Evolutionary conservation across 805 yeast species (phyloP).

Genomic region (Lipomyces sp.): DNA sequence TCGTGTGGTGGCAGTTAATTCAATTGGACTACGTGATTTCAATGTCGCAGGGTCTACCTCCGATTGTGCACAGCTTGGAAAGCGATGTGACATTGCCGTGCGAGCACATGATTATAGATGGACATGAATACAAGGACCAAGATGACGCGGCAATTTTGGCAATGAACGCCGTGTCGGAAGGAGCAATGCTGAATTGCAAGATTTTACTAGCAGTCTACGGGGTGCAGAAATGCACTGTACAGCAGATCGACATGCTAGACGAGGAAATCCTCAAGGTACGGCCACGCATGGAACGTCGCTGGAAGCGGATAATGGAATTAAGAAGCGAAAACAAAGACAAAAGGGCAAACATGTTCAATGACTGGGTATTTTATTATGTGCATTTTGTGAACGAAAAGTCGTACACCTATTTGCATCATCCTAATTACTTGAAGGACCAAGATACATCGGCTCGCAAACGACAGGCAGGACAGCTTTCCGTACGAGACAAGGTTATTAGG

Average conservation of each 20-base stretch:
- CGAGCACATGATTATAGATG: constrained; percentile 11
- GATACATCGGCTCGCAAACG: not conserved
- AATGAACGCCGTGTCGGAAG: constrained; percentile 13
- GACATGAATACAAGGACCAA: constrained; percentile 9
- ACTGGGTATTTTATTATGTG: constrained; percentile 8
- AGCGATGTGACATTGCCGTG: constrained; percentile 15
- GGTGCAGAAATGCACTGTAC: constrained; percentile 6
- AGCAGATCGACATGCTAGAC: constrained; percentile 15
- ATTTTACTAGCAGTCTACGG: constrained; percentile 15
- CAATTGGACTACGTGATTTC: constrained; percentile 17
- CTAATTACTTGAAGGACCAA: constrained; percentile 10
- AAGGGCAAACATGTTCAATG: not conserved
- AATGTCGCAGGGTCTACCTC: constrained; percentile 24
- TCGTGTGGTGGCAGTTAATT: constrained; percentile 24
- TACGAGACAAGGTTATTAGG: constrained; percentile 8
- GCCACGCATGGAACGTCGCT: constrained; percentile 10
- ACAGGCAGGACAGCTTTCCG: not conserved
- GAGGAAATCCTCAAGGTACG: constrained; percentile 10
- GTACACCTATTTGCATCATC: constrained; percentile 17
- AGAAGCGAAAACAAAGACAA: not conserved
- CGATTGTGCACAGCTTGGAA: constrained; percentile 15
- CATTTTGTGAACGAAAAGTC: constrained; percentile 13
- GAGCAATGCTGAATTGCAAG: constrained; percentile 10
- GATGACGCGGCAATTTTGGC: constrained; percentile 5
- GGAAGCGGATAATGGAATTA: not conserved